Base-by-base conservation (phyloP, 305 asterid species). In the Fraxinus ornus region DNA sequence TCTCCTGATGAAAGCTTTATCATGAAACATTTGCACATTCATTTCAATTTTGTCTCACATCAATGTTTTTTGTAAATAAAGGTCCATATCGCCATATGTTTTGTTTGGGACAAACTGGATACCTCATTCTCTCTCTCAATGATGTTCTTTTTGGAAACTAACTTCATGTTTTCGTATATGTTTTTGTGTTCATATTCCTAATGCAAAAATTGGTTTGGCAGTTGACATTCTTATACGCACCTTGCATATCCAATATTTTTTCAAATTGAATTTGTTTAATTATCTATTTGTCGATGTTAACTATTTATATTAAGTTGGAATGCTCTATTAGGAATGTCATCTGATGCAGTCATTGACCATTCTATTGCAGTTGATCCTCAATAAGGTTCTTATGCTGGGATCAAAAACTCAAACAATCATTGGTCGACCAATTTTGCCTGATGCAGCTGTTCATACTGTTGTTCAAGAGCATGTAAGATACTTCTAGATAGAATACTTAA, bases 381-480 rank as follows among this genome's bases (percentile, higher is more conserved):
- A 90, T 86, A 93, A 88, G 93, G 95, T 96, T 89, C 93, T 96
- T 87, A 90, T 96, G 94, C 82, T 96, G 85, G 99, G 99, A 36
- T 92, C 98, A 37, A 66, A 74, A 80, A 79, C 89, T 10, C 97
- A 92, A 86, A 93, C 98, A 68, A 89, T 94, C 78, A 94, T 96
- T 80, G 99, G 99, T 28, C 91, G 99, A 73, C 99, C 99, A 36
- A 64, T 92, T 82, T 90, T 94, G 93, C 98, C 95, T 6, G 93
- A 93, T 84, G 98, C 97, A 44, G 88, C 94, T 88, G 99, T 94
- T 84, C 97, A 93, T 86, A 97, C 97, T 85, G 95, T 94, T 83
- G 99, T 96, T 10, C 98, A 96, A 91, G 98, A 96, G 90, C 99
- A 94, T 82, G 98, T 96, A 93, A 88, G 99, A 88, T 60, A 28